phyloP scores from a whole-genome alignment of 2,329 filamentous ascomycete genomes.

The Phyllosticta capitalensis region DNA sequence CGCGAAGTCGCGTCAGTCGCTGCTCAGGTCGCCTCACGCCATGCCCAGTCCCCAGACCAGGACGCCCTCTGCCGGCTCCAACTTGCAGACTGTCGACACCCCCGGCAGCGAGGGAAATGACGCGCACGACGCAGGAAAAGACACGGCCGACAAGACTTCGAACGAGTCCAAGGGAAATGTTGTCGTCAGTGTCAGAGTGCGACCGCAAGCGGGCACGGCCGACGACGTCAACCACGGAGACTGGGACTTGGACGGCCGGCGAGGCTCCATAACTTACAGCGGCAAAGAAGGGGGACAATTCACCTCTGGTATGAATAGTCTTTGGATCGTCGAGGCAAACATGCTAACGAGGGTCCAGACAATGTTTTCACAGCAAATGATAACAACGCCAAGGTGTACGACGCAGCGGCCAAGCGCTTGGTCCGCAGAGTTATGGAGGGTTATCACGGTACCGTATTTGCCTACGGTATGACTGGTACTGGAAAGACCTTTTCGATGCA shows the following conservation, averaged over 20 bases:
- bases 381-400: conserved; percentile 90
- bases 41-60: conserved; percentile 82
- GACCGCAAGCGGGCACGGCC: conserved; percentile 65
- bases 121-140: neutral
- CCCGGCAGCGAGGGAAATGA: neutral
- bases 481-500: conserved; percentile 99
- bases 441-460: conserved; percentile 96
- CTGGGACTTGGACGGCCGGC: conserved; percentile 84
- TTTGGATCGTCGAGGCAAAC: conserved; percentile 5
- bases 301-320: conserved; percentile 45
- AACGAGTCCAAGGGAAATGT: conserved; percentile 89
- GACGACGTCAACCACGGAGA: conserved; percentile 63
- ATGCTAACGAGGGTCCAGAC: conserved; percentile 45
- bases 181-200: conserved; percentile 85
- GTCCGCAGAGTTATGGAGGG: conserved; percentile 98
- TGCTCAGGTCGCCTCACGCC: conserved; percentile 55
- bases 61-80: conserved; percentile 85
- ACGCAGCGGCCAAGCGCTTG: conserved; percentile 83
- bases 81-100: conserved; percentile 56
- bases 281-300: conserved; percentile 91
- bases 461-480: conserved; percentile 97
- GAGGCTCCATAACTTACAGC: conserved; percentile 69
- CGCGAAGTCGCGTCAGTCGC: conserved; percentile 23
- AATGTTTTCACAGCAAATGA: conserved; percentile 94
- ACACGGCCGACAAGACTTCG: conserved; percentile 1